phyloP scores from a whole-genome alignment of 2,329 filamentous ascomycete species.

The Harringtonia aguacate region DNA sequence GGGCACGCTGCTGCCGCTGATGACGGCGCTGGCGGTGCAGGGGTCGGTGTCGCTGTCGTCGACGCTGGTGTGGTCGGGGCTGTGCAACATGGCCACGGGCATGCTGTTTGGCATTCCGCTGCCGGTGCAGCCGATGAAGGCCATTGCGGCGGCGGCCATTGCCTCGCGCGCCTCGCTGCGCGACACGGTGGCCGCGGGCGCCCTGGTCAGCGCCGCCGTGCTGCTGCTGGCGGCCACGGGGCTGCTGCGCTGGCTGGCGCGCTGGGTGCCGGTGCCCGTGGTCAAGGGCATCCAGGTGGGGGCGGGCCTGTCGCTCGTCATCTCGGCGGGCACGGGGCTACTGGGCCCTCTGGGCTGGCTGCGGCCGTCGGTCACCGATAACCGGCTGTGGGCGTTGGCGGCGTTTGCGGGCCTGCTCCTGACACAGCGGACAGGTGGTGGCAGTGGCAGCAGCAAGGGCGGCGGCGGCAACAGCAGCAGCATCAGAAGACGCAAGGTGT shows the following conservation, averaged over 20 bases:
- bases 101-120: slow-evolving; percentile 76
- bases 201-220: slow-evolving; percentile 65
- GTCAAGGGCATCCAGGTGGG: slow-evolving; percentile 94
- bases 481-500: neutral
- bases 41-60: slow-evolving; percentile 70
- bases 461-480: neutral
- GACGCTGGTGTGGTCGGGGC: slow-evolving; percentile 78
- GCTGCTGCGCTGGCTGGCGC: slow-evolving; percentile 61
- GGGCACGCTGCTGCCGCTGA: slow-evolving; percentile 79
- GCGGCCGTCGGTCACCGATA: slow-evolving; percentile 55
- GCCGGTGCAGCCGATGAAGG: slow-evolving; percentile 84
- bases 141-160: slow-evolving; percentile 86
- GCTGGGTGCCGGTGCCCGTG: slow-evolving; percentile 72
- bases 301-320: slow-evolving; percentile 71
- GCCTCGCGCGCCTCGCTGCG: slow-evolving; percentile 52
- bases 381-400: slow-evolving; percentile 63
- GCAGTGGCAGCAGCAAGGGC: neutral
- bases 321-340: slow-evolving; percentile 63
- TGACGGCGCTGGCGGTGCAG: slow-evolving; percentile 73
- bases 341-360: slow-evolving; percentile 60
- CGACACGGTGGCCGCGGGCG: slow-evolving; percentile 71
- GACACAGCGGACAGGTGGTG: slow-evolving; percentile 41
- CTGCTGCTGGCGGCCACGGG: slow-evolving; percentile 71
- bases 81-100: slow-evolving; percentile 80
- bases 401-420: slow-evolving; percentile 62